Base-by-base conservation (phyloP, 768 basidiomycete species). In the Hysterangium stoloniferum region DNA sequence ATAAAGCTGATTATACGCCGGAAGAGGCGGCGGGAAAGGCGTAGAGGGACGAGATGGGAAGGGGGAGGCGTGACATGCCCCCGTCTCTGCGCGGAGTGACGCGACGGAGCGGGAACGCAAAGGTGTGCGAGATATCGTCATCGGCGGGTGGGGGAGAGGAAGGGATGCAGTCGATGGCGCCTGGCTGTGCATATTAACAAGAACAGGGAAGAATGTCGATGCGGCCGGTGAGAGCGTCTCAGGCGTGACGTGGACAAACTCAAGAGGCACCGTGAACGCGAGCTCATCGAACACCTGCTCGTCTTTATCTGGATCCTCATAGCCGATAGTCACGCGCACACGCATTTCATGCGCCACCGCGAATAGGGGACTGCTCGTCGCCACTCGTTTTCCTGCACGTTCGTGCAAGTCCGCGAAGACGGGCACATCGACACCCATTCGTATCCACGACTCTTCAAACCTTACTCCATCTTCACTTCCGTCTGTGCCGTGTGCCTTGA, bases 1-100 rank as follows among this genome's bases (percentile, higher is more conserved):
- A 66, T 82, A 91, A 17, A 91, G 70, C 56, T 88, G 85, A 4
- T 84, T 86, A 60, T 91, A 91, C 3, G 81, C 75, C 1, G 88
- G 89, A 17, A 87, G 76, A 15, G 47, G 12, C 4, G 34, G 47
- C 24, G 56, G 63, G 8, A 57, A 45, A 29, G 67, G 48, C 11
- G 48, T 45, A 52, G 60, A 35, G 24, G 57, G 22, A 38, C 20
- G 17, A 45, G 45, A 32, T 31, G n/a, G 22, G 17, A 45, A 54
- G 2, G 52, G 34, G 31, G 25, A 29, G 40, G 17, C 47, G 13
- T 58, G 29, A 7, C 35, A n/a, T 19, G 45, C n/a, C n/a, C 31
- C 17, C 9, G 28, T 35, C 3, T 45, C 28, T 17, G 56, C 28
- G 54, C 46, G 24, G 42, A 41, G 6, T 41, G 51, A 2, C 46